phyloP scores from a whole-genome alignment of 1,139 yeast genomes.

The Magnusiomyces fungicola region DNA sequence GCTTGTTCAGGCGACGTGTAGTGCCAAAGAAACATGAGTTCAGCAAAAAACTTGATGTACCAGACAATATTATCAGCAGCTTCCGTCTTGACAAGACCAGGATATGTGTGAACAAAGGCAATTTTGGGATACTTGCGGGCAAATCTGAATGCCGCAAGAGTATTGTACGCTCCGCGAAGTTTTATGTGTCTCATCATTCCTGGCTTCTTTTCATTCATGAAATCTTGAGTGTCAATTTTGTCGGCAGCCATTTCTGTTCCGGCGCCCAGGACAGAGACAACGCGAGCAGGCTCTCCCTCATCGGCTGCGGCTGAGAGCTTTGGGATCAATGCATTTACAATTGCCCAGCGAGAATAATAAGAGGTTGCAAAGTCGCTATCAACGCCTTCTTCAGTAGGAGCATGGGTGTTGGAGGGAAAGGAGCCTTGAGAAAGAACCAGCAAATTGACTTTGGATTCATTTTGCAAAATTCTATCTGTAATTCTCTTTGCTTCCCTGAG shows the following conservation, averaged over 20 bases:
- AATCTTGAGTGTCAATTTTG: constrained; percentile 22
- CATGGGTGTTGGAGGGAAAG: constrained; percentile 19
- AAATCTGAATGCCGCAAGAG: constrained; percentile 23
- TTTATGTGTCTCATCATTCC: constrained; percentile 21
- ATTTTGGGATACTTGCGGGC: constrained; percentile 26
- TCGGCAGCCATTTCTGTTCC: constrained; percentile 19
- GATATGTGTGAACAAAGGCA: constrained; percentile 26
- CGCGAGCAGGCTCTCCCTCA: constrained; percentile 24
- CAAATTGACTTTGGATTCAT: constrained; percentile 26
- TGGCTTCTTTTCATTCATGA: no score
- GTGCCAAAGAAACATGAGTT: no score
- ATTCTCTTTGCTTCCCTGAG: constrained; percentile 25
- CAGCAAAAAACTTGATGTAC: no score
- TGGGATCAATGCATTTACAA: constrained; percentile 22
- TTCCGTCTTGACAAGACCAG: constrained; percentile 27
- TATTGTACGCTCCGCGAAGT: constrained; percentile 18
- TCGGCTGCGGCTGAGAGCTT: constrained; percentile 22
- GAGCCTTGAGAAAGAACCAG: constrained; percentile 25
- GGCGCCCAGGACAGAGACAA: constrained; percentile 26
- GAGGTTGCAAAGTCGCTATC: constrained; percentile 25
- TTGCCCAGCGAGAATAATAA: constrained; percentile 28
- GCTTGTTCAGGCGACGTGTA: constrained; percentile 17
- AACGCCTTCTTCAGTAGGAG: constrained; percentile 27
- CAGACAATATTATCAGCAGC: no score
- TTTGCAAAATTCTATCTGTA: constrained; percentile 17